Percentiles rank a stretch among this genome's conserved stretches.
These are phyloP conservation scores for Saturnispora bothae DNA, from an alignment of 805 yeast species.

Conservation along the genomic window DNA sequence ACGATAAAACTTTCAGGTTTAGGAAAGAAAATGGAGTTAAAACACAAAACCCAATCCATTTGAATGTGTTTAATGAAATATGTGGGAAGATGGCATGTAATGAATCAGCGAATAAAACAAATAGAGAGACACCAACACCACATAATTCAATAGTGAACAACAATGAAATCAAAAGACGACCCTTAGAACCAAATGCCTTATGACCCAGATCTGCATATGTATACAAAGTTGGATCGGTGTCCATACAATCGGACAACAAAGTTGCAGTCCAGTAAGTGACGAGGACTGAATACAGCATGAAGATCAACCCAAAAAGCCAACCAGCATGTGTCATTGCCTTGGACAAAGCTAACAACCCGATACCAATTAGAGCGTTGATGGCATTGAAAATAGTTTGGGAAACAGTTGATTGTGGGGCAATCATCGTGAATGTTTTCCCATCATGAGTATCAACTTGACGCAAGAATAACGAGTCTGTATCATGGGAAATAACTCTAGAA, in stretches of 20 bases:
- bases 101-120: constrained; percentile 80
- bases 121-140: constrained; percentile 74
- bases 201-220: constrained; percentile 85
- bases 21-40: constrained; percentile 72
- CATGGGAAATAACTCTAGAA: constrained; percentile 18
- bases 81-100: constrained; percentile 55
- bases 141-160: constrained; percentile 67
- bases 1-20: constrained; percentile 44
- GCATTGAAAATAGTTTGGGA: constrained; percentile 62
- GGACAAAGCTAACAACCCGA: constrained; percentile 58
- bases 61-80: constrained; percentile 45
- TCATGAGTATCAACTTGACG: constrained; percentile 56
- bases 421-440: constrained; percentile 59
- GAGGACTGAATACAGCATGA: constrained; percentile 50
- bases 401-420: constrained; percentile 73
- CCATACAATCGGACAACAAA: constrained; percentile 63
- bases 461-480: constrained; percentile 21
- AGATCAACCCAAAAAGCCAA: constrained; percentile 51
- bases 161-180: constrained; percentile 62
- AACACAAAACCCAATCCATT: constrained; percentile 54
- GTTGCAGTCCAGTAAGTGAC: constrained; percentile 72
- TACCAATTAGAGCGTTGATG: constrained; percentile 56
- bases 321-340: constrained; percentile 57
- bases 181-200: constrained; percentile 72
- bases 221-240: constrained; percentile 67